phyloP scores from a whole-genome alignment of 306 rosid species.

The Castanea sativa region DNA sequence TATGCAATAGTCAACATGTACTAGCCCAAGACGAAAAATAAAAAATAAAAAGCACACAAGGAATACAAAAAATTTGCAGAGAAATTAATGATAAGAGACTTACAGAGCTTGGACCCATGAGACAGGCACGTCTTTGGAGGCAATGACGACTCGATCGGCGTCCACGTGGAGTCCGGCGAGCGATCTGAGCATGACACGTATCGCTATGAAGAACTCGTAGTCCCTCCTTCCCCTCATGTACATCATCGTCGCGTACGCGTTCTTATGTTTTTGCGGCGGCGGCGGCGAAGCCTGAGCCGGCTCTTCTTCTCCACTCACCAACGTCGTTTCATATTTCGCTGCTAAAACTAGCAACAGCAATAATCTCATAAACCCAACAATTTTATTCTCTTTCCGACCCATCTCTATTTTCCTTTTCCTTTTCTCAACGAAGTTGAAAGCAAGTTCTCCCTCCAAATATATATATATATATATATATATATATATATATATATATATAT shows the following conservation, averaged over 20 bases:
- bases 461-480: too few relatives aligned
- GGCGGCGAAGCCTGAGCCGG: not conserved
- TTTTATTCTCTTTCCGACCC: not conserved
- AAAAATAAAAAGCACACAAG: not conserved
- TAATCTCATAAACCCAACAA: constrained; percentile 17
- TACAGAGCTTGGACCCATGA: constrained; percentile 77
- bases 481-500: too few relatives aligned
- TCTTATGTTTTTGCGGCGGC: constrained; percentile 13
- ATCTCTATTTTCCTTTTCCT: not conserved
- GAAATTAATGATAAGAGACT: constrained; percentile 10
- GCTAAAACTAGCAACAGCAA: not conserved
- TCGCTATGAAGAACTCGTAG: constrained; percentile 82
- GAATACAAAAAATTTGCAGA: not conserved
- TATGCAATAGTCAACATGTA: too few relatives aligned
- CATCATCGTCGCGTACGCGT: constrained; percentile 97
- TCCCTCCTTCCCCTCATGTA: constrained; percentile 87
- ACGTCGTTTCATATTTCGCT: not conserved
- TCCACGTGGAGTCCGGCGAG: constrained; percentile 49
- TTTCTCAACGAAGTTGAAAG: not conserved
- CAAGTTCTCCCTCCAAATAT: too few relatives aligned
- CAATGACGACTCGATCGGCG: constrained; percentile 92
- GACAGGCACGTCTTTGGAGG: constrained; percentile 76
- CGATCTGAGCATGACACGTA: constrained; percentile 70
- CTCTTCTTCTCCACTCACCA: not conserved
- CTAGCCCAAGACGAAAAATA: too few relatives aligned